Evolutionary conservation across 805 yeast genomes (phyloP), one percentile per base, ranked within the genome.

Genomic region (Starmerella cellae): DNA sequence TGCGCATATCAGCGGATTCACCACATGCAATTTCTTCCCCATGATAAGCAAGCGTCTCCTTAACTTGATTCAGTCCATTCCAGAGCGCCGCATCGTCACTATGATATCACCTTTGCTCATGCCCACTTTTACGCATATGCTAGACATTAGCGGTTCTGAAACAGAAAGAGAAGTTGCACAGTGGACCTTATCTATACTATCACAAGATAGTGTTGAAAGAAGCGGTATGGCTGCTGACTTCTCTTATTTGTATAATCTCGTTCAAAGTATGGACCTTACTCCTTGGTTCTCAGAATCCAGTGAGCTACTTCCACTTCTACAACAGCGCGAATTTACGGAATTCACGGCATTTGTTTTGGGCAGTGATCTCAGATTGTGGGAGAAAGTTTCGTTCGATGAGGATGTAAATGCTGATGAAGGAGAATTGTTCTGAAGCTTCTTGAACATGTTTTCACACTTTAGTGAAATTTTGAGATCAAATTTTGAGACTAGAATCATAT

Each of bases 21-120:
- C 32, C 6, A 22, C 18, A 13, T 38, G 41, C n/a, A 21, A 9
- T 20, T 24, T 6, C 37, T 43, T 43, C 19, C 9, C 39, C 4
- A 17, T 20, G 16, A 29, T 18, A 8, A 27, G 39, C 3, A 21
- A 23, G 14, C 5, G 44, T 4, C n/a, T 39, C 30, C 30, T 45
- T 9, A 39, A 35, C n/a, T 21, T 45, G 13, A 23, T 47, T 18
- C 17, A 19, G 5, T 28, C 20, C 11, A 22, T 47, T 11, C 4
- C 31, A 19, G 41, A 39, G 39, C 39, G 46, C 8, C 28, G 35
- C 2, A 38, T 37, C 11, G 40, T 45, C 6, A 31, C 26, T 24
- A 16, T 40, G 19, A 34, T 47, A 14, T 40, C 44, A 13, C 51
- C 48, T 16, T 39, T 47, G 10, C 40, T 47, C 10, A 22, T 42